A percentile compares a stretch with the other conserved stretches of the same genome.
Evolutionary conservation across 1,284 basidiomycete genomes (phyloP).

Genomic region (Ganoderma sinense): DNA sequence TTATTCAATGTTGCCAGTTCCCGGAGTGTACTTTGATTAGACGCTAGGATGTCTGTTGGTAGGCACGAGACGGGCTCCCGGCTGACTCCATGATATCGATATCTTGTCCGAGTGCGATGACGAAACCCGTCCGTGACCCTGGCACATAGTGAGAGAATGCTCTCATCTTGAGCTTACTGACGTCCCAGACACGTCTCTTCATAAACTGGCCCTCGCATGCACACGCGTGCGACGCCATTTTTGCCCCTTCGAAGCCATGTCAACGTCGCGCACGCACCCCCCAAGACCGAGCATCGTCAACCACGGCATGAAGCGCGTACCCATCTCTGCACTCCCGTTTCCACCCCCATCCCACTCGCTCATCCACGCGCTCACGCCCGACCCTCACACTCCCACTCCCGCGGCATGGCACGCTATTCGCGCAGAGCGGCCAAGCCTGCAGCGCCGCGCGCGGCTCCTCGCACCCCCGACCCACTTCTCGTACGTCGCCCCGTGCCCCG

Average conservation of each 20-base stretch:
- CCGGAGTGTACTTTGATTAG: not conserved
- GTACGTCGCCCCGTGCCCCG: conserved; percentile 83
- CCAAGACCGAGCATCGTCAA: not conserved
- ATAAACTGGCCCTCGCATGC: conserved; percentile 13
- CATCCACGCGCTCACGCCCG: conserved; percentile 75
- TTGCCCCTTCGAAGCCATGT: conserved; percentile 19
- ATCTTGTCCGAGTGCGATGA: conserved; percentile 14
- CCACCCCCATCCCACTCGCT: conserved; percentile 65
- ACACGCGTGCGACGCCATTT: conserved; percentile 11
- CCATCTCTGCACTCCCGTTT: conserved; percentile 74
- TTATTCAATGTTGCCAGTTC: not conserved
- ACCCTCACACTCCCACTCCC: conserved; percentile 62
- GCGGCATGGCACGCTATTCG: conserved; percentile 60
- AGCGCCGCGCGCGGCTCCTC: conserved; percentile 74
- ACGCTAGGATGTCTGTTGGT: not conserved
- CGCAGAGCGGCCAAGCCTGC: conserved; percentile 66
- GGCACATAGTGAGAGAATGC: not conserved
- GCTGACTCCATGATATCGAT: too few relatives aligned
- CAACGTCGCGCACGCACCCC: not conserved
- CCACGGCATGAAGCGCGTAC: conserved; percentile 26
- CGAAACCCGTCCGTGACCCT: conserved; percentile 12
- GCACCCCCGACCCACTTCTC: conserved; percentile 78
- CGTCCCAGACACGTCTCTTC: conserved; percentile 1
- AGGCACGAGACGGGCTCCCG: conserved; percentile 14
- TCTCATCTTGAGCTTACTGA: conserved; percentile 17